Evolutionary conservation across 2,329 filamentous ascomycete species (phyloP).

Genomic region (Fusarium nisikadoi): DNA sequence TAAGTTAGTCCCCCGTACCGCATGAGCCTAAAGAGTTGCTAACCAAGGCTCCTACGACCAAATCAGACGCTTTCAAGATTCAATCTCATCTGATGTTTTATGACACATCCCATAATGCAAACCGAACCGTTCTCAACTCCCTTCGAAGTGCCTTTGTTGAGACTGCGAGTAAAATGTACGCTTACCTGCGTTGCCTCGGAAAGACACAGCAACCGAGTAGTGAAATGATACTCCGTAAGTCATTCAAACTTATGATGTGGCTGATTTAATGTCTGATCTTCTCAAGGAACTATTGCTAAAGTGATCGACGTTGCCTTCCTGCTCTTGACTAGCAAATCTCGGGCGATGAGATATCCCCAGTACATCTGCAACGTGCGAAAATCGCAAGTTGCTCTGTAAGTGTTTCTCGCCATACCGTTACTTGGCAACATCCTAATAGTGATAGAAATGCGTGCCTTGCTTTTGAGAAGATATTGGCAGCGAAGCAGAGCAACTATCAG

Average conservation of each 20-base stretch:
- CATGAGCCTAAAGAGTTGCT: neutral
- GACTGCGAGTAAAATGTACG: constrained; percentile 79
- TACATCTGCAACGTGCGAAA: constrained; percentile 71
- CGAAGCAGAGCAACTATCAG: constrained; percentile 76
- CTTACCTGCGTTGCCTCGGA: constrained; percentile 69
- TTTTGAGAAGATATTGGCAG: constrained; percentile 73
- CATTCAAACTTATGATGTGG: too few relatives aligned
- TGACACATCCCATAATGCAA: constrained; percentile 81
- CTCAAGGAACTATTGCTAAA: constrained; percentile 70
- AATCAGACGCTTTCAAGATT: constrained; percentile 76
- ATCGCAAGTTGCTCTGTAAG: constrained; percentile 70
- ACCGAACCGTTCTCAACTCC: constrained; percentile 75
- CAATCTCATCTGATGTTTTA: constrained; percentile 87
- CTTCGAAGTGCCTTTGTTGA: constrained; percentile 80
- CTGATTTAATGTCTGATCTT: neutral
- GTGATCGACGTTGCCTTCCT: constrained; percentile 72
- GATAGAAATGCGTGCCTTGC: constrained; percentile 74
- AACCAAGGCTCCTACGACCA: neutral
- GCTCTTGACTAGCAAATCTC: constrained; percentile 68
- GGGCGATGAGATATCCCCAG: constrained; percentile 57
- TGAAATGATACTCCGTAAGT: constrained; percentile 72
- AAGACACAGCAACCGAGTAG: constrained; percentile 64
- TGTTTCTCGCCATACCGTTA: constrained; percentile 16
- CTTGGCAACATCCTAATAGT: neutral
- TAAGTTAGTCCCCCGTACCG: constrained; percentile 61